Evolutionary conservation across 495 filamentous ascomycete genomes (phyloP), one percentile per base, ranked within the genome.

Genomic region (Rusavskia elegans): DNA sequence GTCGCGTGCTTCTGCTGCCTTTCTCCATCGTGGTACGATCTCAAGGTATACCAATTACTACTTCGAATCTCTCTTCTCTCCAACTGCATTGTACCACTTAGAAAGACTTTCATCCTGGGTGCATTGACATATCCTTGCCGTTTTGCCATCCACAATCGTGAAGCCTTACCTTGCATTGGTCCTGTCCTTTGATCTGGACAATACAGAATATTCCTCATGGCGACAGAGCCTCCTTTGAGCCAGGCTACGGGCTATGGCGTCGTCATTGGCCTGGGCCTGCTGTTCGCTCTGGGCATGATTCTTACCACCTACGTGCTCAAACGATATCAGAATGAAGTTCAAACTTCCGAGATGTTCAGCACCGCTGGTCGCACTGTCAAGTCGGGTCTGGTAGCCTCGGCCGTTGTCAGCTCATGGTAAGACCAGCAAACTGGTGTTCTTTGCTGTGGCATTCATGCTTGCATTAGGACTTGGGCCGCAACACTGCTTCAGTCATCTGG

Each of bases 281-380:
- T 39, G 23, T 92, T 92, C 69, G 85, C 87, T 10, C 64, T 89
- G 54, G 70, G 82, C 54, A 87, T 88, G 87, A 85, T 88, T 16
- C 25, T 80, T 45, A 84, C 85, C 25, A 93, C 87, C 10, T 88
- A 81, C 72, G 77, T 85, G 49, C 69, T 93, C 51, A 87, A 83
- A 62, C 71, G 80, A 58, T 96, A 95, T 63, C 90, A 95, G 64
- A 75, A 87, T 71, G 90, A 97, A 68, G 75, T 95, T 7, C 89
- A 95, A 68, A 97, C 90, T 1, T 93, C 87, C 0, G 90, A 97
- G 68, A 95, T 93, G 85, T 97, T 96, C 77, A 88, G 79, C 54
- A 97, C 90, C 2, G 90, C 90, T 45, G 90, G 90, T 17, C 73
- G 90, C 45, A 94, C 89, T 10, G 90, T 97, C 59, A 97, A 95